Percentiles rank a stretch among this genome's conserved stretches.
phyloP scores from a whole-genome alignment of 768 basidiomycete genomes.

The Boletus reticulatus region DNA sequence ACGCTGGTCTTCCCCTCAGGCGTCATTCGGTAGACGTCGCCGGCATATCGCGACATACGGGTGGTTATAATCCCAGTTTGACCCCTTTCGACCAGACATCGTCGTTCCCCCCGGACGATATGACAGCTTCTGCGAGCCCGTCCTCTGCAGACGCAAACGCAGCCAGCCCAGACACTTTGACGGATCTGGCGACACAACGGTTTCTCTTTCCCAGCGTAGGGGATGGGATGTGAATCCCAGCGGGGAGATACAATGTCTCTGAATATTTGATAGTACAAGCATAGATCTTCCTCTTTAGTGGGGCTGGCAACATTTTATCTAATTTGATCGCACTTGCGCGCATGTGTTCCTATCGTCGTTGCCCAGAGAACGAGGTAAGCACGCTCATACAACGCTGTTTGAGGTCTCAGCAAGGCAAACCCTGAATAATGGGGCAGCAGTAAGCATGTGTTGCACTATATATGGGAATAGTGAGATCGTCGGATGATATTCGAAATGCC shows the following conservation, averaged over 20 bases:
- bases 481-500: slow-evolving; percentile 12
- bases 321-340: not conserved
- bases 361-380: too few species aligned
- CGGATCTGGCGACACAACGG: slow-evolving; percentile 11
- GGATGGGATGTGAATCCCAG: slow-evolving; percentile 14
- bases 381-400: too few species aligned
- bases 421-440: too few species aligned
- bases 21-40: slow-evolving; percentile 31
- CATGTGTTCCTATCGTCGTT: slow-evolving; percentile 1
- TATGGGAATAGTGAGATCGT: slow-evolving; percentile 15
- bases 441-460: not conserved
- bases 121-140: slow-evolving; percentile 23
- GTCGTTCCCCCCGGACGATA: slow-evolving; percentile 14
- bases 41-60: slow-evolving; percentile 12
- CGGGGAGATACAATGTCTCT: not conserved
- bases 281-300: not conserved
- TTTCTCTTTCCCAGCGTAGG: slow-evolving; percentile 17
- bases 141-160: slow-evolving; percentile 20
- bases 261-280: not conserved
- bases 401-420: too few species aligned
- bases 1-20: slow-evolving; percentile 24
- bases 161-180: slow-evolving; percentile 18
- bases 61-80: slow-evolving; percentile 11
- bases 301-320: not conserved
- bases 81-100: slow-evolving; percentile 16